Conservation (phyloP, 352 stramenopile genomes). For the Phytophthora cactorum region DNA sequence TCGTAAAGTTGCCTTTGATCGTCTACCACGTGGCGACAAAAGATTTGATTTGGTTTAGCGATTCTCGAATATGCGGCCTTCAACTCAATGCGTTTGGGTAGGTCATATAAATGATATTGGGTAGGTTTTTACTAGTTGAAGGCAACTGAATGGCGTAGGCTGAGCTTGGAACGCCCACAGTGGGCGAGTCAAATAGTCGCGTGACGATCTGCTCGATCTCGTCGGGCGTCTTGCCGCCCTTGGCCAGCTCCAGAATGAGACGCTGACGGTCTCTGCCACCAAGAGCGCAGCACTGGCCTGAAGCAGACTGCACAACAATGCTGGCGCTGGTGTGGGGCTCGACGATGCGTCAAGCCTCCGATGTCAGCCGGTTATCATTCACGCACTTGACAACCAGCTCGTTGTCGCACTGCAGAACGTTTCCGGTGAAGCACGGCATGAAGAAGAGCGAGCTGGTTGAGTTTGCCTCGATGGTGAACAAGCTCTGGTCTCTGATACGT, state of each 20-base stretch:
- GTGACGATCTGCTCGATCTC: constrained; percentile 29
- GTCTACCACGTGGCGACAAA: constrained; percentile 28
- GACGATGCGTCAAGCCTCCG: constrained; percentile 16
- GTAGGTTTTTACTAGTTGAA: constrained; percentile 14
- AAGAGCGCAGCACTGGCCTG: background rate
- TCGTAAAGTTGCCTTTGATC: constrained; percentile 1
- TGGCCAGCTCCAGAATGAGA: constrained; percentile 27
- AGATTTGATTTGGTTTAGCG: constrained; percentile 21
- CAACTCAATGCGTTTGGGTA: constrained; percentile 11
- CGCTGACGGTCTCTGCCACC: constrained; percentile 9
- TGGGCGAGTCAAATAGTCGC: constrained; percentile 14
- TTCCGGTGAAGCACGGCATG: constrained; percentile 21
- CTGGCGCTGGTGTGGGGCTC: constrained; percentile 1
- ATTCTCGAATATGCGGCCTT: constrained; percentile 12
- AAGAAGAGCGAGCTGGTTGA: constrained; percentile 17
- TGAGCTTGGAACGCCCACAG: background rate
- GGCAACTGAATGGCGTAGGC: constrained; percentile 5
- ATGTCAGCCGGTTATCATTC: constrained; percentile 5
- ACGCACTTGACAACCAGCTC: constrained; percentile 14
- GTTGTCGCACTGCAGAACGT: constrained; percentile 17
- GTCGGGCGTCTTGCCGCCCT: constrained; percentile 2
- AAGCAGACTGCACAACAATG: background rate
- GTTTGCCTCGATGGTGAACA: constrained; percentile 28
- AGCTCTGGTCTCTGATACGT: background rate
- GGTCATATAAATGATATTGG: constrained; percentile 7